These are phyloP conservation scores for Diaporthe amygdali DNA, from an alignment of 2,329 filamentous ascomycete genomes.

Conservation along the genomic window DNA sequence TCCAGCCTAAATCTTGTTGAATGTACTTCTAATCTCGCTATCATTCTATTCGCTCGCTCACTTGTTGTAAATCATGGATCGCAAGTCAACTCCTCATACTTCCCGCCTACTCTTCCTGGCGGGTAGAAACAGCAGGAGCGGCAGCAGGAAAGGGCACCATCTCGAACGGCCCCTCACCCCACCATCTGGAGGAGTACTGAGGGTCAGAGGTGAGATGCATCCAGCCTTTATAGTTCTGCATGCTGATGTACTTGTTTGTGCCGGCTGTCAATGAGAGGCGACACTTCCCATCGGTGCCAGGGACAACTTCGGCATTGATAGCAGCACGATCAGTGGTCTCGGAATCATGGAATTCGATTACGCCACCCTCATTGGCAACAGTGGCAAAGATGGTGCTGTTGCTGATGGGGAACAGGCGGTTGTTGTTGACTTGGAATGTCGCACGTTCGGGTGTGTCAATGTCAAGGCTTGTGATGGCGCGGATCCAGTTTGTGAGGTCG, in stretches of 20 bases:
- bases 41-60: neutral
- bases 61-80: neutral
- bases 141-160: slow-evolving; percentile 1
- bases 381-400: slow-evolving; percentile 39
- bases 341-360: neutral
- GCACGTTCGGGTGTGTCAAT: slow-evolving; percentile 2
- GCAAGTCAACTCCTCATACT: neutral
- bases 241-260: neutral
- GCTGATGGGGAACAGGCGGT: slow-evolving; percentile 37
- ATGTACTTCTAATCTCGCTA: too few species aligned
- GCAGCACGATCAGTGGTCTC: neutral
- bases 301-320: neutral
- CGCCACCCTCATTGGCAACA: neutral
- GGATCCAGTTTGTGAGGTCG: neutral
- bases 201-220: slow-evolving; percentile 7
- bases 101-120: neutral
- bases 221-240: slow-evolving; percentile 8
- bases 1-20: too few species aligned
- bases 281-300: neutral
- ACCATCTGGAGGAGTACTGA: neutral
- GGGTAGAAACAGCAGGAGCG: neutral
- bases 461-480: neutral
- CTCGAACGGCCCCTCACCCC: neutral
- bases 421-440: neutral
- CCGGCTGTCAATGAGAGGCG: neutral